phyloP scores from a whole-genome alignment of 129 eudicot species.

The Saussurea involucrata region DNA sequence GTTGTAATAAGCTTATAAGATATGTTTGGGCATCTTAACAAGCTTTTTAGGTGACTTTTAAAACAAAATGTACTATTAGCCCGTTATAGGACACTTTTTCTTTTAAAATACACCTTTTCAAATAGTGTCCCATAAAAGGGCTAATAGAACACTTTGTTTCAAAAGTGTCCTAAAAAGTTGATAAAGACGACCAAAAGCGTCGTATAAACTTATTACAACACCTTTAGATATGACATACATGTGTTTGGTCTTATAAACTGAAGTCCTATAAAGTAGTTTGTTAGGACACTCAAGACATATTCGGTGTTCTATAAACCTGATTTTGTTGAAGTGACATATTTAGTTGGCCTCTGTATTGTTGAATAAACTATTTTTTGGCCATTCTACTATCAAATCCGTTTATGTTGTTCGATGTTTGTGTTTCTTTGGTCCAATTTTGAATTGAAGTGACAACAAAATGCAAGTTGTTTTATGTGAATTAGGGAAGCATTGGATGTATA shows the following conservation, averaged over 20 bases:
- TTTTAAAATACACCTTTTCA: not conserved
- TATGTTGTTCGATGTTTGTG: not conserved
- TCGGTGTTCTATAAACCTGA: no score
- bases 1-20: not conserved
- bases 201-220: not conserved
- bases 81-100: not conserved
- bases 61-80: not conserved
- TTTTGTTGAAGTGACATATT: no score
- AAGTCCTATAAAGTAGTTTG: not conserved
- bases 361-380: no score
- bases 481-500: slow-evolving; percentile 35
- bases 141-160: not conserved
- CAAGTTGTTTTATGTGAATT: slow-evolving; percentile 5
- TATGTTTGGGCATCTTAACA: not conserved
- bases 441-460: not conserved
- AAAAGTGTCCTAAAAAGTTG: not conserved
- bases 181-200: not conserved
- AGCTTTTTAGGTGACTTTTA: not conserved
- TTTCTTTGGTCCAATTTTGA: not conserved
- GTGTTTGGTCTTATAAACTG: not conserved
- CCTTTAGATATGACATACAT: not conserved
- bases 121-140: not conserved
- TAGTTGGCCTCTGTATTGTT: no score
- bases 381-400: no score
- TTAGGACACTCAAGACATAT: no score